Base-by-base conservation (phyloP, 106 monocot species). In the Apostasia ramifera region DNA sequence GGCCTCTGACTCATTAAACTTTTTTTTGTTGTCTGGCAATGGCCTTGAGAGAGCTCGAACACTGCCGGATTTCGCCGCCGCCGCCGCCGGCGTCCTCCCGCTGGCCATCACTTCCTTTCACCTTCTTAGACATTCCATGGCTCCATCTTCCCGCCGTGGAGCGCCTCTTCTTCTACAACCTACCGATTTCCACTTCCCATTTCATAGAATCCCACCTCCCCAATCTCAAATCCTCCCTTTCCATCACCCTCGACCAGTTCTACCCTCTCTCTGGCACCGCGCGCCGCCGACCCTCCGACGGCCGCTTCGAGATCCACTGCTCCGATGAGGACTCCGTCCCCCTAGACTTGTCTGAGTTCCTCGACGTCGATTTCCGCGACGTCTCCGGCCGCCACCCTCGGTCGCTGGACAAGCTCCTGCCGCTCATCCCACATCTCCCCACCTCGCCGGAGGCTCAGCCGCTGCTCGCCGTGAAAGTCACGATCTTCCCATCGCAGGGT, bases 151-250 rank as follows among this genome's bases (percentile, higher is more conserved):
- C 40, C 10, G 76, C 81, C 3, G 86, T 86, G 14, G 74, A 83
- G 41, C 83, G 83, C 46, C 68, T 85, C 65, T 80, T 85, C 82
- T 89, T 89, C 82, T 89, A 82, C 58, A 47, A 40, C 12, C 53
- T 68, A 39, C 47, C 81, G 4, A 49, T 2, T 14, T 40, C 47
- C 5, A 68, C 51, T 6, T 47, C 61, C 7, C 44, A 60, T 37
- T 81, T 84, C 76, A 38, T 76, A 51, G 37, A 43, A 26, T 8
- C 59, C 47, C 47, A 74, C 9, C 66, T 91, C 12, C 81, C 86
- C 9, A 71, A 47, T 10, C 76, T 91, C 50, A 86, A 81, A 14
- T 50, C 38, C 14, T 91, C 91, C 59, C 71, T 91, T 15, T 66
- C 87, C 8, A 57, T 80, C 45, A 63, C 84, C 55, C 77, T 91